phyloP scores from a whole-genome alignment of 1,284 basidiomycete genomes.

The Leccinum pachyderme region DNA sequence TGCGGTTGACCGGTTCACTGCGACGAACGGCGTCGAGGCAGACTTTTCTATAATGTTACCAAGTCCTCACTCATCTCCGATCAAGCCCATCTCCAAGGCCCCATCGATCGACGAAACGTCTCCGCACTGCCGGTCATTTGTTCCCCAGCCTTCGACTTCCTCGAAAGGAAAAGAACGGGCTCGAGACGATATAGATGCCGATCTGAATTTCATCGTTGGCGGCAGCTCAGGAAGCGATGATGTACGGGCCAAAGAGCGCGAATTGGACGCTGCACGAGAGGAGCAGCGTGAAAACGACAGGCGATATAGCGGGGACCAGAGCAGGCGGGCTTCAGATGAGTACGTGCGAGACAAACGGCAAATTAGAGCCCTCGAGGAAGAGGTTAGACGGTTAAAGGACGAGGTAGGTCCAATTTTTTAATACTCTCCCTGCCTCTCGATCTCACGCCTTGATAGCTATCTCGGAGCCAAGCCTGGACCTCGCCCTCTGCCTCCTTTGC shows the following conservation, averaged over 20 bases:
- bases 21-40: slow-evolving; percentile 31
- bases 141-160: neutral
- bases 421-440: neutral
- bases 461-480: slow-evolving; percentile 34
- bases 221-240: slow-evolving; percentile 45
- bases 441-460: slow-evolving; percentile 37
- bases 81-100: slow-evolving; percentile 12
- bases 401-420: slow-evolving; percentile 47
- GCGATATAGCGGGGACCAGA: slow-evolving; percentile 16
- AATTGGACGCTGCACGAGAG: slow-evolving; percentile 52
- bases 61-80: slow-evolving; percentile 32
- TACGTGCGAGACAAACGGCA: slow-evolving; percentile 56
- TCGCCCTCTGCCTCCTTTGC: slow-evolving; percentile 19
- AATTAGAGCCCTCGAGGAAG: slow-evolving; percentile 65
- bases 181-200: slow-evolving; percentile 6
- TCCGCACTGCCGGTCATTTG: neutral
- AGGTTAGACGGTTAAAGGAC: slow-evolving; percentile 56
- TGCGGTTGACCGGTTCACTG: slow-evolving; percentile 43
- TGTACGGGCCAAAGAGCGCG: slow-evolving; percentile 58
- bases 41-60: slow-evolving; percentile 42
- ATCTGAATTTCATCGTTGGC: slow-evolving; percentile 26
- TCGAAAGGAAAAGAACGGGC: slow-evolving; percentile 55
- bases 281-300: slow-evolving; percentile 44
- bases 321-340: slow-evolving; percentile 38
- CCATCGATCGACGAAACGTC: slow-evolving; percentile 9